Conservation (phyloP, 2,329 filamentous ascomycete genomes). For the Rutstroemia sp. region DNA sequence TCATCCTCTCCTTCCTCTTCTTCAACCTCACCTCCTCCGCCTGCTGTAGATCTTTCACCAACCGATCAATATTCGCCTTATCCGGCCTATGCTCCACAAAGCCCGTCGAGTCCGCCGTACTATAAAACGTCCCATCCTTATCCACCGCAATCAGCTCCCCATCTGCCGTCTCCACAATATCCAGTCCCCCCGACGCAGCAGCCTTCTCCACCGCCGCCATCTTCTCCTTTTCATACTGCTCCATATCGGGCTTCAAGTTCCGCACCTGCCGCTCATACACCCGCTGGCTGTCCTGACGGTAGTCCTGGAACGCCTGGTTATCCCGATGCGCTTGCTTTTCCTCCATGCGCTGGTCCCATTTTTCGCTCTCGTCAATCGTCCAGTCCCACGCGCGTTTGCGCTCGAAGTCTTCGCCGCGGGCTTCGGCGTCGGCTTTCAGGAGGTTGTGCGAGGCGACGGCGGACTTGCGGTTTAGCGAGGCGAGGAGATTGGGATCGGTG, state of each 20-base stretch:
- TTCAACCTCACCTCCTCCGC: slow-evolving; percentile 42
- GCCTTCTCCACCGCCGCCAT: slow-evolving; percentile 77
- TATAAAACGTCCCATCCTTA: slow-evolving; percentile 84
- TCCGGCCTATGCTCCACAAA: slow-evolving; percentile 83
- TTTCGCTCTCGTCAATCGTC: slow-evolving; percentile 90
- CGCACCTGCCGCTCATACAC: slow-evolving; percentile 88
- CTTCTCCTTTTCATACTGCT: slow-evolving; percentile 82
- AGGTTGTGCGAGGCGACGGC: slow-evolving; percentile 88
- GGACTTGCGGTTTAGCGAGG: slow-evolving; percentile 73
- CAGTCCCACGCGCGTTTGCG: slow-evolving; percentile 98
- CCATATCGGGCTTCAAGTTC: slow-evolving; percentile 68
- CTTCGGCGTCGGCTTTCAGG: slow-evolving; percentile 83
- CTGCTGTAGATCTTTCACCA: slow-evolving; percentile 80
- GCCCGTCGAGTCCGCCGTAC: slow-evolving; percentile 72
- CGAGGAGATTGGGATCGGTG: slow-evolving; percentile 69
- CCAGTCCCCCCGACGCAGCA: slow-evolving; percentile 74
- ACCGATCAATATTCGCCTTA: slow-evolving; percentile 76
- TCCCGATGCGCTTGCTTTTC: slow-evolving; percentile 78
- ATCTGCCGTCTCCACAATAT: slow-evolving; percentile 92
- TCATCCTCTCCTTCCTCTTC: slow-evolving; percentile 74
- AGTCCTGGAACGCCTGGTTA: slow-evolving; percentile 85
- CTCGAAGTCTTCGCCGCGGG: slow-evolving; percentile 85
- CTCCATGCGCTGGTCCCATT: slow-evolving; percentile 83
- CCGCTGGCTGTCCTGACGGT: slow-evolving; percentile 79
- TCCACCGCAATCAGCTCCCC: slow-evolving; percentile 93